Base-by-base conservation (phyloP, 2,329 filamentous ascomycete genomes). In the Colletotrichum tabaci region DNA sequence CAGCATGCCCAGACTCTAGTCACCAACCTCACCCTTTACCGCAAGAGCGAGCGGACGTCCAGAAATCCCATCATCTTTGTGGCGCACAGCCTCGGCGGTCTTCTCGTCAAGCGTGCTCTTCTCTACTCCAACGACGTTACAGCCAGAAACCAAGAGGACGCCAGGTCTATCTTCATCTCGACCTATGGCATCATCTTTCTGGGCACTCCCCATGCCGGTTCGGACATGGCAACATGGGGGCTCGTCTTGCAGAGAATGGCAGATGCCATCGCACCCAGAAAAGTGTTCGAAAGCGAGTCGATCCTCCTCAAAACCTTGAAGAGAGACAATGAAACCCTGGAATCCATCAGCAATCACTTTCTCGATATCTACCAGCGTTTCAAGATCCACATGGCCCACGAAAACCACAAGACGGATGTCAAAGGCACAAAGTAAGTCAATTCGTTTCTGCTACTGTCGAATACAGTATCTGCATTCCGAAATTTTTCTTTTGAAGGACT, bases 131-230 rank as follows among this genome's bases (percentile, higher is more conserved):
- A 89, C 74, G 91, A 90, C 75, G 79, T 93, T 15, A 85, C 84
- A 9, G 86, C 86, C 50, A 86, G 87, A 67, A 86, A 89, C 74
- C 87, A 90, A 47, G 89, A 93, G 72, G 87, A 92, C 66, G 86
- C 90, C 46, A 88, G 92, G 23, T 91, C 91, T 13, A 89, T 94
- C 63, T 94, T 88, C 75, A 87, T 94, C 12, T 94, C 92, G 1
- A 95, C 93, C 0, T 95, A 91, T 77, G 93, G 90, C 30, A 89
- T 95, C 68, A 85, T 95, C 44, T 95, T 95, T 78, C 85, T 95
- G 38, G 93, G 93, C 16, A 95, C 93, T 16, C 93, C 93, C 8
- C 93, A 95, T 79, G 89, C 87, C 21, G 93, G 92, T 10, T 90
- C 92, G 2, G 90, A 91, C 73, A 82, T 91, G 2, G 92, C 92